Conservation (phyloP, 352 stramenopile genomes). For the Pythium chondricola region DNA sequence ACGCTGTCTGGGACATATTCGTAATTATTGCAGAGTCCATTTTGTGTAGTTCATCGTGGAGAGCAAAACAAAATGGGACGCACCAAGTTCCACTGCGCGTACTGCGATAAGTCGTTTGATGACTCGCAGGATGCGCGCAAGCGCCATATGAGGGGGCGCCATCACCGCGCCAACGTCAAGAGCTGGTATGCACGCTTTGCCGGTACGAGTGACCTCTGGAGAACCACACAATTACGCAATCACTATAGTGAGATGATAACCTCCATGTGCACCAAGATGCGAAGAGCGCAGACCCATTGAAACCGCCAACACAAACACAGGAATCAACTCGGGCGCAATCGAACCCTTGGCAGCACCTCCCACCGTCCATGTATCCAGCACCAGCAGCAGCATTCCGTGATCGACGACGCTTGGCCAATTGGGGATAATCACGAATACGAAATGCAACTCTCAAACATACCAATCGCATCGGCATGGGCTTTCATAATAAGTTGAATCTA, state of each 20-base stretch:
- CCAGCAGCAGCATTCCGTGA: slow-evolving; percentile 42
- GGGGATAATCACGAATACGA: slow-evolving; percentile 27
- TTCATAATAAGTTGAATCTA: no score
- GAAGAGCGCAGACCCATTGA: no score
- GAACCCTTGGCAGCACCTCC: slow-evolving; percentile 34
- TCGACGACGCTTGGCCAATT: slow-evolving; percentile 31
- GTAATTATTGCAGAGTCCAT: slow-evolving; percentile 16
- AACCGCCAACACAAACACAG: no score
- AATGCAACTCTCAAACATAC: no score
- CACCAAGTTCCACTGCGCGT: slow-evolving; percentile 57
- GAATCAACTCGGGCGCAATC: no score
- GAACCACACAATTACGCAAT: neutral
- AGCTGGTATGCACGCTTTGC: slow-evolving; percentile 78
- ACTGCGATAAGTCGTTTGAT: slow-evolving; percentile 80
- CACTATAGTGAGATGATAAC: no score
- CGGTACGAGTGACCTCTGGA: slow-evolving; percentile 27
- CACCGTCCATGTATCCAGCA: slow-evolving; percentile 70
- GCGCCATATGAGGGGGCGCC: slow-evolving; percentile 58
- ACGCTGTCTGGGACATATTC: slow-evolving; percentile 72
- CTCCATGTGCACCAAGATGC: no score
- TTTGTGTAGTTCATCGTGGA: neutral
- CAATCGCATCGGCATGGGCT: neutral
- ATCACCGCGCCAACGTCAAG: slow-evolving; percentile 80
- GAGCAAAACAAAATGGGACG: slow-evolving; percentile 39
- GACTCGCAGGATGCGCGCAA: slow-evolving; percentile 66